Conservation (phyloP, 345 rosid genomes). For the Corchorus olitorius region DNA sequence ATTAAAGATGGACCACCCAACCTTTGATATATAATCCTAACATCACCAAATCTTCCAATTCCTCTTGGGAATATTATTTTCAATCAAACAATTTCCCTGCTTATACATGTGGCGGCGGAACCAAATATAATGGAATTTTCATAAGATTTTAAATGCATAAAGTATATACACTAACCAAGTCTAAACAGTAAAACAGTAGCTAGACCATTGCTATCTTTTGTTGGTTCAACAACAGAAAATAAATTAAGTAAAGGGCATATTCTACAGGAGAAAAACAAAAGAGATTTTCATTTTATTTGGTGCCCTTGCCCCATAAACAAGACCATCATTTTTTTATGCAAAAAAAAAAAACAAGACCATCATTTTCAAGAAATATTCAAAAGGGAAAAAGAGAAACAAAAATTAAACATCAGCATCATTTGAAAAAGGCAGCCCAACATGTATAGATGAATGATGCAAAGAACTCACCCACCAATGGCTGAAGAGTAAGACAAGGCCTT, state of each 20-base stretch:
- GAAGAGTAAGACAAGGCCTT: neutral
- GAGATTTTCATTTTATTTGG: neutral
- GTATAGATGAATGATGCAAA: neutral
- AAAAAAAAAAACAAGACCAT: neutral
- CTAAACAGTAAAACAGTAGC: conserved; percentile 22
- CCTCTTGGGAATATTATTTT: neutral
- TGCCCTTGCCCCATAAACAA: neutral
- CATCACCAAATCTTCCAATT: neutral
- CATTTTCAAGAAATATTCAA: neutral
- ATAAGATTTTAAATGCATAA: neutral
- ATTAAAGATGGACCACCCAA: neutral
- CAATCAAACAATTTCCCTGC: neutral
- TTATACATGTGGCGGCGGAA: neutral
- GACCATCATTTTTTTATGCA: neutral
- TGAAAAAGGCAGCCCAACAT: conserved; percentile 30
- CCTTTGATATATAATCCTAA: neutral
- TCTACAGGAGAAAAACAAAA: neutral
- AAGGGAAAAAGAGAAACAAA: neutral
- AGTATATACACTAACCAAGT: neutral
- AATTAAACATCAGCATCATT: conserved; percentile 17
- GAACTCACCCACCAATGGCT: neutral
- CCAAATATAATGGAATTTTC: neutral
- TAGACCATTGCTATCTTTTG: conserved; percentile 20
- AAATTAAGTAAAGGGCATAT: neutral
- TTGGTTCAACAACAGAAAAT: neutral